A percentile compares a stretch with the other conserved stretches of the same genome.
phyloP scores from a whole-genome alignment of 2,329 filamentous ascomycete genomes.

The Domatiomyces globalis region DNA sequence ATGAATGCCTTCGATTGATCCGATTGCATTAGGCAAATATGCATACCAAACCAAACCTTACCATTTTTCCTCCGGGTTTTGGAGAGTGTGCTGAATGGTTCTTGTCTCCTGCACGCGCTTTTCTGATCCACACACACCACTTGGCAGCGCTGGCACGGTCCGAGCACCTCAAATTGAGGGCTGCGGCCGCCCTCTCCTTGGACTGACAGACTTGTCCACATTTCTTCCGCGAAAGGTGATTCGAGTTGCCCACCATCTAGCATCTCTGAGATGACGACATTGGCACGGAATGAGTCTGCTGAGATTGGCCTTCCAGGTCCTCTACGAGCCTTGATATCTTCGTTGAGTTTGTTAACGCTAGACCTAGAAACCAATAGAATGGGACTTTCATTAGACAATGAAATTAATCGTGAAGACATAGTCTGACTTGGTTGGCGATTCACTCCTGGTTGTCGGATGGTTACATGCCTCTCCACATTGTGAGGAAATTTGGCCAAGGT shows the following conservation, averaged over 20 bases:
- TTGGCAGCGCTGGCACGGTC: constrained; percentile 76
- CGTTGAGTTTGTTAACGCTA: constrained; percentile 66
- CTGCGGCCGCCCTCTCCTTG: constrained; percentile 26
- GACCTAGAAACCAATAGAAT: constrained; percentile 71
- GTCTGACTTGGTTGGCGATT: constrained; percentile 42
- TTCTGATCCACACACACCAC: constrained; percentile 92
- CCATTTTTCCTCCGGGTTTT: constrained; percentile 74
- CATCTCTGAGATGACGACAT: constrained; percentile 56
- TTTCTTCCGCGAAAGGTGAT: constrained; percentile 63
- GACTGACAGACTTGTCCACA: constrained; percentile 56
- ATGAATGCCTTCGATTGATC: neutral
- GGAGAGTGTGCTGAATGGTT: constrained; percentile 76
- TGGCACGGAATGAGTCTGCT: constrained; percentile 71
- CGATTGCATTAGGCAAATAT: constrained; percentile 35
- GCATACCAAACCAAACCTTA: constrained; percentile 79
- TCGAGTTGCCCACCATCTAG: constrained; percentile 29
- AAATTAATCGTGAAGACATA: constrained; percentile 42
- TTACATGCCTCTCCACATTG: constrained; percentile 16
- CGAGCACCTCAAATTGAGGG: constrained; percentile 46
- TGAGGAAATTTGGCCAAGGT: constrained; percentile 71
- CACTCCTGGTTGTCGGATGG: constrained; percentile 12
- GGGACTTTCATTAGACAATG: constrained; percentile 85
- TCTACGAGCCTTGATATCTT: constrained; percentile 46
- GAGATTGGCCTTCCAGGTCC: constrained; percentile 42
- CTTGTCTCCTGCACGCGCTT: constrained; percentile 61